Percentiles rank a stretch among this genome's conserved stretches.
Evolutionary conservation across 2,329 filamentous ascomycete genomes (phyloP).

Genomic region (Metarhizium guizhouense): DNA sequence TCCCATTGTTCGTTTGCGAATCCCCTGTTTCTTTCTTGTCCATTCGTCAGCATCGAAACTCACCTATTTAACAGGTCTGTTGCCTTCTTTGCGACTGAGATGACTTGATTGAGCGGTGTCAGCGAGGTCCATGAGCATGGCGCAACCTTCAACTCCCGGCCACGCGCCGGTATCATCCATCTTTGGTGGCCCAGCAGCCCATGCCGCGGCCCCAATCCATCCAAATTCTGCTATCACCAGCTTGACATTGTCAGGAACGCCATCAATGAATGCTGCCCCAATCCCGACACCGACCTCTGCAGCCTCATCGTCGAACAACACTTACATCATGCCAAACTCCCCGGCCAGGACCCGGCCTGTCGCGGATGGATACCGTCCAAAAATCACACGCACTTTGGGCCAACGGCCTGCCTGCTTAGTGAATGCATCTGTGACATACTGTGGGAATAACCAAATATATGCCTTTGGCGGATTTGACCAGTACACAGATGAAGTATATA

Average conservation of each 20-base stretch:
- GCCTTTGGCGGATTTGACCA: slow-evolving; percentile 98
- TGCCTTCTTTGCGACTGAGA: slow-evolving; percentile 1
- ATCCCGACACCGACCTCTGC: slow-evolving; percentile 14
- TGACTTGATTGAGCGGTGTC: slow-evolving; percentile 3
- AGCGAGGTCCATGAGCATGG: slow-evolving; percentile 18
- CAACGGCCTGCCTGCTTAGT: slow-evolving; percentile 88
- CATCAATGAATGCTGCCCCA: slow-evolving; percentile 13
- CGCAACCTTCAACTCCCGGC: slow-evolving; percentile 36
- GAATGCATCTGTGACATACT: slow-evolving; percentile 98
- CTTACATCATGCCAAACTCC: slow-evolving; percentile 86
- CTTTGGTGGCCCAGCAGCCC: slow-evolving; percentile 33
- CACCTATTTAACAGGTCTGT: background rate
- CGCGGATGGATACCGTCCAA: slow-evolving; percentile 72
- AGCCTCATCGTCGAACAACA: slow-evolving; percentile 54
- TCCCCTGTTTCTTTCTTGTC: background rate
- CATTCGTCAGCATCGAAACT: background rate
- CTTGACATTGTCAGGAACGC: slow-evolving; percentile 18
- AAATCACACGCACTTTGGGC: slow-evolving; percentile 68
- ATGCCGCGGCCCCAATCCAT: slow-evolving; percentile 16
- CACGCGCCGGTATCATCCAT: slow-evolving; percentile 31
- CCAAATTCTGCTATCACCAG: slow-evolving; percentile 15
- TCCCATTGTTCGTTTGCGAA: background rate
- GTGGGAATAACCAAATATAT: slow-evolving; percentile 94
- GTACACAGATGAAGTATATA: slow-evolving; percentile 98
- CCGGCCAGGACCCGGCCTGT: slow-evolving; percentile 58